Evolutionary conservation across 768 basidiomycete genomes (phyloP), one percentile per base, ranked within the genome.

Genomic region (Lyophyllum atratum): DNA sequence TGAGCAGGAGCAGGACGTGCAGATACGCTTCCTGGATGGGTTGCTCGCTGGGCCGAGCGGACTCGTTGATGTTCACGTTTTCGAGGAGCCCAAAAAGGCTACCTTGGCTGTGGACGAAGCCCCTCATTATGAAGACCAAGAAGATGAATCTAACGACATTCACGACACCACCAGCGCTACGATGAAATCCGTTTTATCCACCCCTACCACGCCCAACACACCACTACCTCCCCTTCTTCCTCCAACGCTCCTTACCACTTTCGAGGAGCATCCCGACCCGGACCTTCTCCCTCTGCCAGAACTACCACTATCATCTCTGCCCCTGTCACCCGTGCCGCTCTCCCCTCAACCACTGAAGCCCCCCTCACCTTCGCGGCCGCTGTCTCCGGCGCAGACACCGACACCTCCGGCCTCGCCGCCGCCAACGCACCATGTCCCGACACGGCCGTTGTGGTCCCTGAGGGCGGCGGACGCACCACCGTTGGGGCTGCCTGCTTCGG

Each of bases 361-460:
- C 8, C 31, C 21, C 3, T 19, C 57, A 6, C 53, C 45, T 15
- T 7, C 33, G 21, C 24, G 5, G 33, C 21, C 46, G 10, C 24
- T 46, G 8, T 40, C 55, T 21, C 54, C 39, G 14, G 50, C 55
- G 12, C 78, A 80, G 54, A 78, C 68, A 12, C 78, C 77, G 8
- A 80, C 78, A 3, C 78, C 78, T 2, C 78, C 78, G 1, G 77
- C 75, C 5, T 80, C 78, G 9, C 78, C 78, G 1, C 76, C 60
- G 33, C 54, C 54, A 33, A 34, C 15, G n/a, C 33, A n/a, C 10
- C 51, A 49, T 21, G 33, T 25, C 3, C 28, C 63, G n/a, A 28
- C n/a, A n/a, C 57, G 62, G 31, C 73, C 72, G 21, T 63, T 65
- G n/a, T 81, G 80, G 80, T 78, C 76, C 1, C 50, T 74, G 39